Evolutionary conservation across 352 stramenopile species (phyloP), one percentile per base, ranked within the genome.

Genomic region (Phytophthora gonapodyides): DNA sequence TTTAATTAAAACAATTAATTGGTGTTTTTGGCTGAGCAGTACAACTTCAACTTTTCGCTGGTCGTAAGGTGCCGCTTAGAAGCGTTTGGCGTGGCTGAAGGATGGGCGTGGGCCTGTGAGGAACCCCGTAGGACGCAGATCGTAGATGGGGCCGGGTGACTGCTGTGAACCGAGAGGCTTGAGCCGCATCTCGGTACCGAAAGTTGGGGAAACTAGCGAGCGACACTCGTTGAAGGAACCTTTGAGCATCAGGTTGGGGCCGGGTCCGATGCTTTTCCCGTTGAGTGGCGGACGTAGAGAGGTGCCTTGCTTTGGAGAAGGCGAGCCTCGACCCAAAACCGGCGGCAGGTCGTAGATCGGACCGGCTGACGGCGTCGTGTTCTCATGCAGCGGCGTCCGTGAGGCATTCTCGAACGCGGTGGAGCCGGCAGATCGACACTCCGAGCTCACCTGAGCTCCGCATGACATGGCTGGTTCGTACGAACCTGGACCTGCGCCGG

Each of bases 1-100:
- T n/a, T n/a, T n/a, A n/a, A n/a, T n/a, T n/a, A n/a, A n/a, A n/a
- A n/a, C n/a, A n/a, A n/a, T n/a, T n/a, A n/a, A n/a, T n/a, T n/a
- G n/a, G n/a, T n/a, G n/a, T n/a, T n/a, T n/a, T n/a, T n/a, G n/a
- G n/a, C n/a, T n/a, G n/a, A n/a, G n/a, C n/a, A n/a, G n/a, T n/a
- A n/a, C n/a, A n/a, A n/a, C n/a, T n/a, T n/a, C n/a, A n/a, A n/a
- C n/a, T n/a, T n/a, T 50, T 64, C 15, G 43, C 13, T 62, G 41
- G 47, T 65, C 16, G 30, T 57, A 61, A 61, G 17, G 3, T 17
- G 1, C 24, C 24, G 5, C 2, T 59, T 71, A 78, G 34, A 92
- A 89, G 30, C 82, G 73, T 56, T 93, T 91, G 61, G 80, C 81
- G 49, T 85, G 78, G 37, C 70, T 87, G 64, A 94, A 94, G 7